Conservation (phyloP, 2,329 filamentous ascomycete species). For the Xylaria sp. region DNA sequence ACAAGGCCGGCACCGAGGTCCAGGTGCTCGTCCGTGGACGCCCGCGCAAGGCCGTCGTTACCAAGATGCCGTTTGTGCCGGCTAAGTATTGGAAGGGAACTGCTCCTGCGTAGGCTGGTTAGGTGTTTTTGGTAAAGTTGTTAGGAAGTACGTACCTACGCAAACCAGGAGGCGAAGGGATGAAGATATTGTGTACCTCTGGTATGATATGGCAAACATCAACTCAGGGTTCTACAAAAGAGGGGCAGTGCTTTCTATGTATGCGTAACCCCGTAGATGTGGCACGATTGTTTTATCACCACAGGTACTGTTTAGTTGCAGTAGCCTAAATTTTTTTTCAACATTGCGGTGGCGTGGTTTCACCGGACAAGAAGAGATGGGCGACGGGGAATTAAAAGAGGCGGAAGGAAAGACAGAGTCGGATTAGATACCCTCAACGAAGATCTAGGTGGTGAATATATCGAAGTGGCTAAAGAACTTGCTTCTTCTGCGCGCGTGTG, state of each 20-base stretch:
- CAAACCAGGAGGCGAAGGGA: too few species aligned
- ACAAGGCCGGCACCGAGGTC: conserved; percentile 86
- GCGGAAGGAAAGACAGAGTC: not conserved
- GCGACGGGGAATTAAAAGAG: conserved; percentile 4
- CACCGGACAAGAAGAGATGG: not conserved
- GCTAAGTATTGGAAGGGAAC: conserved; percentile 76
- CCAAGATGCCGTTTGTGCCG: conserved; percentile 89
- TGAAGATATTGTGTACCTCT: not conserved
- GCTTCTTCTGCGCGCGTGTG: not conserved
- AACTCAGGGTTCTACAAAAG: not conserved
- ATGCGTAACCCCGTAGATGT: not conserved
- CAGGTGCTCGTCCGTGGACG: conserved; percentile 82
- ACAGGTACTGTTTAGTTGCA: not conserved
- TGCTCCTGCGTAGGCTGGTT: conserved; percentile 33
- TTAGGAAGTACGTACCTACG: not conserved
- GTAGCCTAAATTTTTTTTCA: conserved; percentile 21
- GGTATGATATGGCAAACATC: not conserved
- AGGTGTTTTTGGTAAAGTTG: not conserved
- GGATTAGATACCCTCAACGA: conserved; percentile 45
- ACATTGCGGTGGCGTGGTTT: conserved; percentile 28
- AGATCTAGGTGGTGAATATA: conserved; percentile 38
- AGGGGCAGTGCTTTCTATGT: not conserved
- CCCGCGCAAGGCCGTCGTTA: conserved; percentile 77
- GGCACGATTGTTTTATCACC: not conserved
- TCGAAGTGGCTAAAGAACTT: not conserved